phyloP scores from a whole-genome alignment of 345 rosid genomes.

The Excoecaria agallocha region DNA sequence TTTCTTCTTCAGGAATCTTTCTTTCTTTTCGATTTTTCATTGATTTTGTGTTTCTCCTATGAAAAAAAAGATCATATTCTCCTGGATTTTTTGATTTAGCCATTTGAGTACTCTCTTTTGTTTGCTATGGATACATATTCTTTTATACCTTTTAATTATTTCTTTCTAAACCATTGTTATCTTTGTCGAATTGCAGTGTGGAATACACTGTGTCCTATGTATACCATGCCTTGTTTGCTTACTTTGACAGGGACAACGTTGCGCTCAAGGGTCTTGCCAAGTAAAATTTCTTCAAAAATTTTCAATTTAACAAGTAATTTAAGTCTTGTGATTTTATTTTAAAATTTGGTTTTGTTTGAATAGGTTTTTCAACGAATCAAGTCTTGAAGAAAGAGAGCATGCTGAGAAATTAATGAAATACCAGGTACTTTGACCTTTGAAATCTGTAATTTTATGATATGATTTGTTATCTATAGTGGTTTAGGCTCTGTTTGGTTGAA shows the following conservation, averaged over 20 bases:
- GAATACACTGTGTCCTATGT: slow-evolving; percentile 38
- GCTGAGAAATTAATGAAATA: slow-evolving; percentile 37
- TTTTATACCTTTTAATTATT: not conserved
- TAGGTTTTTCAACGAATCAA: slow-evolving; percentile 36
- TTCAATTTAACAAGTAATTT: not conserved
- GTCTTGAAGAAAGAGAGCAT: slow-evolving; percentile 31
- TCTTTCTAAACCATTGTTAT: not conserved
- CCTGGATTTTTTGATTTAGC: not conserved
- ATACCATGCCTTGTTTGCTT: slow-evolving; percentile 37
- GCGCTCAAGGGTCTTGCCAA: slow-evolving; percentile 37
- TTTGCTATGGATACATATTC: not conserved
- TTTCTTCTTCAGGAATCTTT: not conserved
- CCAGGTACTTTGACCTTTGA: slow-evolving; percentile 23
- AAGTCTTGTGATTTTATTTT: not conserved
- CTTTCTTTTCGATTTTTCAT: not conserved
- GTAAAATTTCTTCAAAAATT: slow-evolving; percentile 4
- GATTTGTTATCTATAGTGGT: not conserved
- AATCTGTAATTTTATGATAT: not conserved
- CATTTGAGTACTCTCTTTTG: not conserved
- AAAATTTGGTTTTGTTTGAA: not conserved
- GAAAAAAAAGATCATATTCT: too few species aligned
- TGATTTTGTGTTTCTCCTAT: not conserved
- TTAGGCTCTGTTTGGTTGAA: not conserved
- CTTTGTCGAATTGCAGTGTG: slow-evolving; percentile 21
- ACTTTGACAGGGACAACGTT: slow-evolving; percentile 34